Evolutionary conservation across 192 early-diverging fungal genomes (phyloP).

Genomic region (Spinellus fusiger): DNA sequence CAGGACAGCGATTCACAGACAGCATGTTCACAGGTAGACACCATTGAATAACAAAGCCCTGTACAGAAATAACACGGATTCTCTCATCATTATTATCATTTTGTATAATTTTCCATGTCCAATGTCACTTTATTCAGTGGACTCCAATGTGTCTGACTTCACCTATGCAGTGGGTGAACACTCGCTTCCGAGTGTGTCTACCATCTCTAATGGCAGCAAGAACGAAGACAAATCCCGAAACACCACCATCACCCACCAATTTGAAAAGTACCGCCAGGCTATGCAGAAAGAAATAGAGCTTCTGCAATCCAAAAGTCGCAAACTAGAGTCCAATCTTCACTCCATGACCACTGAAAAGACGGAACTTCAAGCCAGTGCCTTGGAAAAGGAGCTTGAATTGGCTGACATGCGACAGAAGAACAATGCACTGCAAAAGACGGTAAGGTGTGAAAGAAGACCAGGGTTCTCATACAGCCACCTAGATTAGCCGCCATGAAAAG

Average conservation of each 20-base stretch:
- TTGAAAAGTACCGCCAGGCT: constrained; percentile 12
- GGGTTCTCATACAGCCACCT: not conserved
- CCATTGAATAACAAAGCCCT: constrained; percentile 1
- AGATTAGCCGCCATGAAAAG: constrained; percentile 9
- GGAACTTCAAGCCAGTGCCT: not conserved
- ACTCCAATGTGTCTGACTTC: constrained; percentile 1
- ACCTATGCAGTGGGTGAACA: not conserved
- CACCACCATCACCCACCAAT: not conserved
- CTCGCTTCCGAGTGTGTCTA: constrained; percentile 7
- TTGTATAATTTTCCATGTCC: not conserved
- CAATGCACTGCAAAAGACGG: constrained; percentile 10
- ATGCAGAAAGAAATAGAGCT: constrained; percentile 23
- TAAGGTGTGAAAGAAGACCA: constrained; percentile 1
- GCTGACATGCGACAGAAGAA: constrained; percentile 14
- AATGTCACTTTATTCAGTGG: not conserved
- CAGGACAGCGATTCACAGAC: constrained; percentile 6
- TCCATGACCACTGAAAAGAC: constrained; percentile 7
- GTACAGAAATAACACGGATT: not conserved
- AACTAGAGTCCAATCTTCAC: constrained; percentile 9
- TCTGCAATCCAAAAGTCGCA: constrained; percentile 13
- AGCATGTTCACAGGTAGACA: not conserved
- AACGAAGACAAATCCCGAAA: constrained; percentile 8
- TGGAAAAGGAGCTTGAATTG: constrained; percentile 12
- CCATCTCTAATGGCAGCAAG: constrained; percentile 2
- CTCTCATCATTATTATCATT: constrained; percentile 1